Evolutionary conservation across 768 basidiomycete species (phyloP), one percentile per base, ranked within the genome.

Genomic region (Tylopilus sp.): DNA sequence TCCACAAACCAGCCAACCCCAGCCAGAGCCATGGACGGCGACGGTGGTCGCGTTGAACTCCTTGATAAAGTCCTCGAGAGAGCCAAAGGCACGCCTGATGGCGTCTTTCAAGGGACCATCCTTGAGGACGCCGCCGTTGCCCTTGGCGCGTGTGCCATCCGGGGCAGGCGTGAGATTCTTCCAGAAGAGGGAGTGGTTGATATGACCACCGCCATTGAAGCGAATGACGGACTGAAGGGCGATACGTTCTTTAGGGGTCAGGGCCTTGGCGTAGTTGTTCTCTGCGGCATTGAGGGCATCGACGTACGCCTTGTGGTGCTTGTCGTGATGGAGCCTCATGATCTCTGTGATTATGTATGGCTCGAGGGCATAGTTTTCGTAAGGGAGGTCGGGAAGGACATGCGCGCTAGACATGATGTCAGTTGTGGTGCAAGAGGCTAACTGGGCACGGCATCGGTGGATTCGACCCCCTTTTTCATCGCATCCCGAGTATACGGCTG

Each of bases 121-220:
- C 42, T 73, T 74, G 60, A 90, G 74, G 15, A 65, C 61, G 46
- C 86, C 87, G 17, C 88, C 88, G 40, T 67, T 71, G 44, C 86
- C 85, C 67, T 82, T 85, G 61, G 71, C 70, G 58, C 79, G 79
- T 18, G 66, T 65, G 21, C 75, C 69, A 26, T 63, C 52, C 2
- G 52, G 57, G 11, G 82, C 66, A 6, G 90, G 88, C 2, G 91
- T 82, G 53, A 97, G 82, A 76, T 95, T 95, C 78, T 83, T 90
- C 95, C 95, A 97, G 78, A 98, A 98, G 53, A 95, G 84, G 47
- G 93, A 90, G 76, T 93, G 91, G 73, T 94, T 94, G 78, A 94
- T 91, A 72, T 91, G 93, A n/a, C 61, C 63, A 11, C 64, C 63
- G 5, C 63, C 63, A 22, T 64, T 65, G 58, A 66, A 63, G 3